Evolutionary conservation across 2,329 filamentous ascomycete species (phyloP).

Genomic region (Fusarium abutilonis): DNA sequence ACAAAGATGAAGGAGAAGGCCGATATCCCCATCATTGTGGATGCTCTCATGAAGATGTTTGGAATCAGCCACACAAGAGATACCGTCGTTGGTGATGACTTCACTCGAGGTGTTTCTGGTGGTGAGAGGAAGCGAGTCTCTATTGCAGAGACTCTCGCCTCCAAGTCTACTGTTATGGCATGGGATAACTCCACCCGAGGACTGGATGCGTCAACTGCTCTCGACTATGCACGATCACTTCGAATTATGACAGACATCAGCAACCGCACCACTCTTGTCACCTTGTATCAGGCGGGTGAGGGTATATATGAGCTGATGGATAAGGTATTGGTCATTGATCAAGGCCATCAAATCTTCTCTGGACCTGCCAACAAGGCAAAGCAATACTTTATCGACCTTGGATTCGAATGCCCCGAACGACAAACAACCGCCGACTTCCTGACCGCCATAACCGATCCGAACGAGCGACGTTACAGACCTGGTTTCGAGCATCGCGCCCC

Average conservation of each 20-base stretch:
- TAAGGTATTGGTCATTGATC: conserved; percentile 81
- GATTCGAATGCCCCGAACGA: conserved; percentile 74
- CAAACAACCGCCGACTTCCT: conserved; percentile 65
- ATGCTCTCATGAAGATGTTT: conserved; percentile 79
- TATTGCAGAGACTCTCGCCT: conserved; percentile 80
- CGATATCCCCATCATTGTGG: conserved; percentile 74
- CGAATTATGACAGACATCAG: conserved; percentile 80
- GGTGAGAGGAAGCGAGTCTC: conserved; percentile 84
- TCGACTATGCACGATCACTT: conserved; percentile 78
- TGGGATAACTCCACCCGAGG: conserved; percentile 86
- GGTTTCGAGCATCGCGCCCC: conserved; percentile 72
- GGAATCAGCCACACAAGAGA: conserved; percentile 79
- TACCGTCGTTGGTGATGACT: conserved; percentile 79
- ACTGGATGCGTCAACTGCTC: conserved; percentile 80
- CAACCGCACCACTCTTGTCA: conserved; percentile 63
- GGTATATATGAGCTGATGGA: conserved; percentile 69
- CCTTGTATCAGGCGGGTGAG: conserved; percentile 57
- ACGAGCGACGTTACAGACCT: conserved; percentile 72
- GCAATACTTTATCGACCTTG: conserved; percentile 72
- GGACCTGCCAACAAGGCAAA: conserved; percentile 70
- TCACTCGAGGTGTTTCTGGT: conserved; percentile 77
- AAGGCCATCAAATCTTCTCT: conserved; percentile 74
- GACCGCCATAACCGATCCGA: conserved; percentile 63
- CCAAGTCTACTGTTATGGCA: conserved; percentile 76
- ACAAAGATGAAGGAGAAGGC: conserved; percentile 72